Percentiles rank a stretch among this genome's conserved stretches.
These are phyloP conservation scores for Veloboletus limbatus DNA, from an alignment of 1,284 basidiomycete genomes.

Conservation along the genomic window DNA sequence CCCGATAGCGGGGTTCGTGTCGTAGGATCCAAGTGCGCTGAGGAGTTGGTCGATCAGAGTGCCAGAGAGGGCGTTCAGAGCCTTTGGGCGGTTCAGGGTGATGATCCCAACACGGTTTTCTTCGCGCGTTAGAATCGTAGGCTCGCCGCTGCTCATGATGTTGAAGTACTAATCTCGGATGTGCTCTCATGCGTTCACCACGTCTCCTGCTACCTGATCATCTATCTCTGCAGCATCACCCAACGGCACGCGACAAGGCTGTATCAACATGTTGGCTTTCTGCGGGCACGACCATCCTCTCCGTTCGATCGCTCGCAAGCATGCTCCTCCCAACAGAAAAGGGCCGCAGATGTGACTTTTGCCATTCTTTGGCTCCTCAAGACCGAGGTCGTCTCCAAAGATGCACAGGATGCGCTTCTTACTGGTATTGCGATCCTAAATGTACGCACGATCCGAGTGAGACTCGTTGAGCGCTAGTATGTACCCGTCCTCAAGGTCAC, in stretches of 20 bases:
- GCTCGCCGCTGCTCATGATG: too few species aligned
- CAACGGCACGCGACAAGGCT: conserved; percentile 49
- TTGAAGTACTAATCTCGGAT: too few species aligned
- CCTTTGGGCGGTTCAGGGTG: conserved; percentile 59
- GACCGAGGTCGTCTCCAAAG: conserved; percentile 36
- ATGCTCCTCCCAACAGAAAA: conserved; percentile 56
- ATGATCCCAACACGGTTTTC: conserved; percentile 29
- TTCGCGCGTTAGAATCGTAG: conserved; percentile 18
- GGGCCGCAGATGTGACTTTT: conserved; percentile 61
- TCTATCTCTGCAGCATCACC: conserved; percentile 41
- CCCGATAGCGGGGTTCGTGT: conserved; percentile 44
- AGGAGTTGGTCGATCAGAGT: conserved; percentile 48
- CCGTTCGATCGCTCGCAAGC: conserved; percentile 42
- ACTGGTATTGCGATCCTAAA: conserved; percentile 64
- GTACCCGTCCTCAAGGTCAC: conserved; percentile 51
- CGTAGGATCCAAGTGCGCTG: conserved; percentile 42
- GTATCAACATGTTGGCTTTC: conserved; percentile 39
- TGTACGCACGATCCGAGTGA: conserved; percentile 44
- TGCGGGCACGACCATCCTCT: conserved; percentile 48
- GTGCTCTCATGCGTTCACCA: conserved; percentile 7
- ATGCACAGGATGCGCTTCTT: conserved; percentile 63
- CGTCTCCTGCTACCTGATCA: conserved; percentile 18
- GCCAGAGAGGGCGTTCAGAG: conserved; percentile 59
- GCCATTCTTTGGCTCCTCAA: conserved; percentile 38
- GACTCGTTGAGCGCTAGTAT: conserved; percentile 2